These are phyloP conservation scores for Physcia stellaris DNA, from an alignment of 495 filamentous ascomycete species.

Conservation along the genomic window DNA sequence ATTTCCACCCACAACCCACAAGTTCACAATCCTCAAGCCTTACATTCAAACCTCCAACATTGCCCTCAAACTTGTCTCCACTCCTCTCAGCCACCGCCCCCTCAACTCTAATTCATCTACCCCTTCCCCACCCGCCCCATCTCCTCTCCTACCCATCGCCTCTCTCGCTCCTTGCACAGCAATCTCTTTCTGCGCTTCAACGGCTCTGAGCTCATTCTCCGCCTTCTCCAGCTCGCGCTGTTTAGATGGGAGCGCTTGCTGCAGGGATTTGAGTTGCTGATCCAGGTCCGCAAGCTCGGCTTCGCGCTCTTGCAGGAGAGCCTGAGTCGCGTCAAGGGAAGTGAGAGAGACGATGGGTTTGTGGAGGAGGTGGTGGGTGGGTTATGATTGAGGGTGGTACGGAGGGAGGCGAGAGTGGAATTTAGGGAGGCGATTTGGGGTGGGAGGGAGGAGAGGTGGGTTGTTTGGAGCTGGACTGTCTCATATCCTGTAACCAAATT, in stretches of 20 bases:
- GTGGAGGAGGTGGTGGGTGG: conserved; percentile 21
- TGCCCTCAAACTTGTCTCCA: conserved; percentile 51
- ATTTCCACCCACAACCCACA: too few species aligned
- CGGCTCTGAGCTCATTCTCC: conserved; percentile 52
- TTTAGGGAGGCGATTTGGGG: conserved; percentile 48
- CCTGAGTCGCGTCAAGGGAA: conserved; percentile 23
- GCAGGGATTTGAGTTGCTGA: conserved; percentile 35
- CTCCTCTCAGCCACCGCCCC: conserved; percentile 68
- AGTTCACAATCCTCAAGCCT: too few species aligned
- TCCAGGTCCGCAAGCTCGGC: conserved; percentile 50
- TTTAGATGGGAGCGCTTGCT: conserved; percentile 53
- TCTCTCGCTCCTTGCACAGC: conserved; percentile 60
- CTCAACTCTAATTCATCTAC: conserved; percentile 72
- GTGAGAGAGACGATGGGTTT: conserved; percentile 29
- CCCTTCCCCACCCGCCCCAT: conserved; percentile 51
- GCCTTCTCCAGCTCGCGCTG: conserved; percentile 57
- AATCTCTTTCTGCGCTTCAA: conserved; percentile 59
- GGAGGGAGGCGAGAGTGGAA: conserved; percentile 40
- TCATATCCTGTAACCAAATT: conserved; percentile 39
- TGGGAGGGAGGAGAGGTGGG: conserved; percentile 46
- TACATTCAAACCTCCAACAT: conserved; percentile 40
- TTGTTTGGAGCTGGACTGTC: conserved; percentile 45
- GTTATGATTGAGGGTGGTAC: conserved; percentile 27
- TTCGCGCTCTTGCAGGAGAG: conserved; percentile 37
- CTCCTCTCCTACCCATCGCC: conserved; percentile 63